phyloP scores from a whole-genome alignment of 345 rosid species.

The Populus tremula region DNA sequence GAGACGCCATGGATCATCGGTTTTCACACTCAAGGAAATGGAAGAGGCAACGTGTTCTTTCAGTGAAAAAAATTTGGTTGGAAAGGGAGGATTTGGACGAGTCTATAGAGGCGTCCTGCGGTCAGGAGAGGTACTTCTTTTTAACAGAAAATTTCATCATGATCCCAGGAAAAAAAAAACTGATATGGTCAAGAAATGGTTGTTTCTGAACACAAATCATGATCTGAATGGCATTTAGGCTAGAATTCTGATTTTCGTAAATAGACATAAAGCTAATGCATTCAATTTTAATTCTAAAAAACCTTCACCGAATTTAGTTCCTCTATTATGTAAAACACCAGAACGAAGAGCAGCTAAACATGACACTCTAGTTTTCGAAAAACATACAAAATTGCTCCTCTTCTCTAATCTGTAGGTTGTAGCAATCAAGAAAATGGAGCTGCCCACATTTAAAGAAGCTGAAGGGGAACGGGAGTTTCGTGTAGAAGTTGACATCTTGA shows the following conservation, averaged over 20 bases:
- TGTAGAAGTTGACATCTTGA: slow-evolving; percentile 91
- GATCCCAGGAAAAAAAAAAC: neutral
- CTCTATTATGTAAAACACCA: neutral
- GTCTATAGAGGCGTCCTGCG: slow-evolving; percentile 78
- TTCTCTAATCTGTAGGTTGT: slow-evolving; percentile 61
- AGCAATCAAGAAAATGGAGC: slow-evolving; percentile 96
- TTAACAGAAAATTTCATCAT: neutral
- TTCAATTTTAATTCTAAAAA: neutral
- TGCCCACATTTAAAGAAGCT: slow-evolving; percentile 75
- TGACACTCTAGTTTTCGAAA: neutral
- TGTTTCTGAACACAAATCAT: neutral
- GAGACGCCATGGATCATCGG: slow-evolving; percentile 55
- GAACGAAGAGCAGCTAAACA: neutral
- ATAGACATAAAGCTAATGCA: neutral
- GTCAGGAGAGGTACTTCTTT: slow-evolving; percentile 71
- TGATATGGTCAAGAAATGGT: neutral
- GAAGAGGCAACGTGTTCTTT: slow-evolving; percentile 76
- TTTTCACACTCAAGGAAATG: slow-evolving; percentile 90
- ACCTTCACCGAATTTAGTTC: neutral
- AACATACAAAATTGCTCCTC: neutral
- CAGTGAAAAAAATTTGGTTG: slow-evolving; percentile 64
- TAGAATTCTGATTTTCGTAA: slow-evolving; percentile 6
- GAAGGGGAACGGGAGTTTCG: slow-evolving; percentile 94
- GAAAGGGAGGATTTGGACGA: slow-evolving; percentile 91
- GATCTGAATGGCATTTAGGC: neutral